phyloP scores from a whole-genome alignment of 148 eudicot genomes.

The Cornus florida region DNA sequence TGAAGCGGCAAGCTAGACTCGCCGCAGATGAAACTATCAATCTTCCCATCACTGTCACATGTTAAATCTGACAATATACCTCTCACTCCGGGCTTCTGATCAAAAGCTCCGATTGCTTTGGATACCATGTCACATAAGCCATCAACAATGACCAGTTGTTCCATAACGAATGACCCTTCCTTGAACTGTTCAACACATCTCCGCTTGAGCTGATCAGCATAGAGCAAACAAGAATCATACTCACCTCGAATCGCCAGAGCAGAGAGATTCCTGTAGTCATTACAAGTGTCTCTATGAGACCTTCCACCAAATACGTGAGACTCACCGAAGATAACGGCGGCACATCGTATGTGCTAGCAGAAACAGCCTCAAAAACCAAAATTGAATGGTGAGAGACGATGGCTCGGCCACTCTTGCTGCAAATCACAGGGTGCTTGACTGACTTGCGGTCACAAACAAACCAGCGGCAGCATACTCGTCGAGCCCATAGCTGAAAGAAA shows the following conservation, averaged over 20 bases:
- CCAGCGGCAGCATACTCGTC: slow-evolving; percentile 77
- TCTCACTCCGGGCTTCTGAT: slow-evolving; percentile 51
- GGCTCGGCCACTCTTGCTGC: slow-evolving; percentile 89
- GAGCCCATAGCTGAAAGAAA: slow-evolving; percentile 70
- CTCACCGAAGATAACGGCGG: slow-evolving; percentile 33
- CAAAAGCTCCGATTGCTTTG: slow-evolving; percentile 56
- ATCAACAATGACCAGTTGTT: slow-evolving; percentile 75
- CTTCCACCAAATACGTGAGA: slow-evolving; percentile 40
- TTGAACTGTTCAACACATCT: slow-evolving; percentile 81
- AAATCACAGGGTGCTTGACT: slow-evolving; percentile 60
- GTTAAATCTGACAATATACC: slow-evolving; percentile 85
- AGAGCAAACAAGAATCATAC: slow-evolving; percentile 53
- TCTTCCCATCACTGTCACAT: slow-evolving; percentile 94
- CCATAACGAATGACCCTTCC: slow-evolving; percentile 72
- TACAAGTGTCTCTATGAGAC: slow-evolving; percentile 53
- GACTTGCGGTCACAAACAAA: slow-evolving; percentile 58
- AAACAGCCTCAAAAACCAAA: slow-evolving; percentile 73
- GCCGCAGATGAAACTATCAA: slow-evolving; percentile 83
- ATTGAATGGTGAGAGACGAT: slow-evolving; percentile 91
- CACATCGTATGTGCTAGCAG: slow-evolving; percentile 27
- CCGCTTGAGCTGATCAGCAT: slow-evolving; percentile 73
- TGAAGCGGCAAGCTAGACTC: slow-evolving; percentile 80
- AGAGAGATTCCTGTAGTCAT: slow-evolving; percentile 49
- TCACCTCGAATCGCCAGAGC: slow-evolving; percentile 59
- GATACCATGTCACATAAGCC: slow-evolving; percentile 65